Percentiles rank a stretch among this genome's conserved stretches.
phyloP scores from a whole-genome alignment of 768 basidiomycete genomes.

The Lentinula raphanica region DNA sequence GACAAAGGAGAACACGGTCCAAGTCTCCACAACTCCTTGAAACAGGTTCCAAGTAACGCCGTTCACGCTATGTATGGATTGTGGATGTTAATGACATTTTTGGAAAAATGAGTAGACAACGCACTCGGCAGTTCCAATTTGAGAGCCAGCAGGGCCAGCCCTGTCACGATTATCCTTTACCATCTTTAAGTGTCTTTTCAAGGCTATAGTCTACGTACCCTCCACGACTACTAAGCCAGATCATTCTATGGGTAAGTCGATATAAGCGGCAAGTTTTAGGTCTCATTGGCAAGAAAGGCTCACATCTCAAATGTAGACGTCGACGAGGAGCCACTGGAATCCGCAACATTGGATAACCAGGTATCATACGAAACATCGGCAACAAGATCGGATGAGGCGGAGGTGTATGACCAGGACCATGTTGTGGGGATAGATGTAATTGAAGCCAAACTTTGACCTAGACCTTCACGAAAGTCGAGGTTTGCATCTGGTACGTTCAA shows the following conservation, averaged over 20 bases:
- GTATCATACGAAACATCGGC: conserved; percentile 32
- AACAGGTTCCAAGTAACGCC: conserved; percentile 27
- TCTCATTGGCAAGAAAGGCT: conserved; percentile 1
- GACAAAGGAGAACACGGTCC: conserved; percentile 31
- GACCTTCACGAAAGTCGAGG: conserved; percentile 24
- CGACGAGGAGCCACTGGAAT: conserved; percentile 22
- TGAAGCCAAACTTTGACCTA: conserved; percentile 16
- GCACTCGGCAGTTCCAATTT: conserved; percentile 25
- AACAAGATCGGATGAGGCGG: conserved; percentile 25
- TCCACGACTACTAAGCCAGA: conserved; percentile 30
- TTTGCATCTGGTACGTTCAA: conserved; percentile 22
- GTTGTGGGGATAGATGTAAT: conserved; percentile 28
- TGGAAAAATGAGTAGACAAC: not conserved
- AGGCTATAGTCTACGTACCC: conserved; percentile 6
- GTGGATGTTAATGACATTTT: not conserved
- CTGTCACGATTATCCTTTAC: conserved; percentile 6
- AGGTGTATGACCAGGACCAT: conserved; percentile 28
- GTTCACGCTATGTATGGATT: conserved; percentile 16
- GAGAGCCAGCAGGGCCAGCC: conserved; percentile 29
- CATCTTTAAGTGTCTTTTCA: not conserved
- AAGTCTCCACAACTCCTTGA: conserved; percentile 27
- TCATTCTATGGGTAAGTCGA: conserved; percentile 19
- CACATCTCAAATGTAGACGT: conserved; percentile 28
- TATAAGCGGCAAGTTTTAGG: not conserved
- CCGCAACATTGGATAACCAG: conserved; percentile 26